Conservation (phyloP, 257 asterid species). For the Capsicum rhomboideum region DNA sequence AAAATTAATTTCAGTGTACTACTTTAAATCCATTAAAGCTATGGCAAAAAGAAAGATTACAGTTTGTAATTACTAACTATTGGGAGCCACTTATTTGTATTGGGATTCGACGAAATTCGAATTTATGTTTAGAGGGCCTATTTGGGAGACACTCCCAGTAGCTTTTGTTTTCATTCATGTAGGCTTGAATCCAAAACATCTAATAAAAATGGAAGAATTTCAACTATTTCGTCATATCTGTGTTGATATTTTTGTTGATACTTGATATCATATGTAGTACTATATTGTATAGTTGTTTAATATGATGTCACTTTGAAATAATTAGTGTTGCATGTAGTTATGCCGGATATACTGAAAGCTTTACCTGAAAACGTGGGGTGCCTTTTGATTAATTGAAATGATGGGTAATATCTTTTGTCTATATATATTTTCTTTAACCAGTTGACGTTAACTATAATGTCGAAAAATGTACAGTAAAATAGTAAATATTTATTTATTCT, state of each 20-base stretch:
- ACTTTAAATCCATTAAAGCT: background rate
- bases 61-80: background rate
- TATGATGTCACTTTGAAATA: background rate
- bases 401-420: background rate
- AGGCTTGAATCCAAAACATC: no score
- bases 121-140: no score
- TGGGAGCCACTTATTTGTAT: background rate
- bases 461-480: no score
- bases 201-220: no score
- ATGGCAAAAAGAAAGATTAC: background rate
- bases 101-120: background rate
- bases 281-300: background rate
- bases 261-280: background rate
- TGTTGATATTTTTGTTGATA: no score
- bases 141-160: no score
- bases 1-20: background rate
- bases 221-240: no score
- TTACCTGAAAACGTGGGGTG: background rate
- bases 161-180: background rate
- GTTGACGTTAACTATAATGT: no score
- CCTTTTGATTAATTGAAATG: constrained; percentile 4
- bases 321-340: background rate
- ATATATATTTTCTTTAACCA: background rate
- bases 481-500: no score
- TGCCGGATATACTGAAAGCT: background rate